Evolutionary conservation across 441 rosid species (phyloP).

Genomic region (Macaranga tanarius): DNA sequence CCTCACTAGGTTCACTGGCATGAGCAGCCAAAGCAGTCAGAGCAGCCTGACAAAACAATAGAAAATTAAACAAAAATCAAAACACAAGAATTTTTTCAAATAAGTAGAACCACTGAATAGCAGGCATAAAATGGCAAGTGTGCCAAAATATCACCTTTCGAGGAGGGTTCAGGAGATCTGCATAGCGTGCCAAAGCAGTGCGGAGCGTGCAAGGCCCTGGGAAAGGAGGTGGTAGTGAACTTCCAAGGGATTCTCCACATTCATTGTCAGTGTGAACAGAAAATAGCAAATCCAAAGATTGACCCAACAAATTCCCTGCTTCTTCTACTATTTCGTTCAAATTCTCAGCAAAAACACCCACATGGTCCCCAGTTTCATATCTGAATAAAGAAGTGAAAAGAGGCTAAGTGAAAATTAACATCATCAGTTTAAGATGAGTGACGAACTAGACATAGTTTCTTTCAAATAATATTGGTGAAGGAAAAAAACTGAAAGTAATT

Average conservation of each 20-base stretch:
- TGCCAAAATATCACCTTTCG: constrained; percentile 51
- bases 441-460: background rate
- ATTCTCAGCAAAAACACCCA: constrained; percentile 78
- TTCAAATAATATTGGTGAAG: background rate
- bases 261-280: constrained; percentile 67
- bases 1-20: constrained; percentile 79
- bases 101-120: constrained; percentile 13
- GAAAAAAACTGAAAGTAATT: background rate
- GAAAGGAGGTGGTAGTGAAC: constrained; percentile 77
- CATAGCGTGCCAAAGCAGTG: constrained; percentile 64
- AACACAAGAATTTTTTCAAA: constrained; percentile 4
- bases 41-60: constrained; percentile 53
- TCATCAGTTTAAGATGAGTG: background rate
- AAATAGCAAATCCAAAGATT: constrained; percentile 63
- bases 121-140: background rate
- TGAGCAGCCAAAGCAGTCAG: constrained; percentile 82
- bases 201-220: constrained; percentile 81
- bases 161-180: constrained; percentile 85
- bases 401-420: background rate
- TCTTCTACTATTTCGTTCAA: constrained; percentile 71
- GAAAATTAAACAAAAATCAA: constrained; percentile 12
- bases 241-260: constrained; percentile 65
- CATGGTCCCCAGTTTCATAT: constrained; percentile 95
- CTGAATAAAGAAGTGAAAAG: constrained; percentile 35
- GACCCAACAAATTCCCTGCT: constrained; percentile 71